Evolutionary conservation across 768 basidiomycete genomes (phyloP), one percentile per base, ranked within the genome.

Genomic region (Podaxis mareebaensis): DNA sequence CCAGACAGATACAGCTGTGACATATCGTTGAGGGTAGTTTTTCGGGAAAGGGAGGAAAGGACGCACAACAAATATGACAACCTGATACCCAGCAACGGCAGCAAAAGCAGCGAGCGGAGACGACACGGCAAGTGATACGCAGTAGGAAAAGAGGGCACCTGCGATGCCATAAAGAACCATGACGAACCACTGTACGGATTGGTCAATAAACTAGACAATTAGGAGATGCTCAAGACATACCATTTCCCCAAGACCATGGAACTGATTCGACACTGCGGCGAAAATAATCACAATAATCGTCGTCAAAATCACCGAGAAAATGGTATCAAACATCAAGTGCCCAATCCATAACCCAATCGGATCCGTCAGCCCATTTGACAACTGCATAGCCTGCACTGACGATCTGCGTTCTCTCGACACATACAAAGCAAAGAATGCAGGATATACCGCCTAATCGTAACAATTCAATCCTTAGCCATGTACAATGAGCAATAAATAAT

Each of bases 361-460:
- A 67, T 91, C 79, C 1, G 86, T 80, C 28, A 92, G 73, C 1
- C 91, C 91, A 71, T 93, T 91, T 39, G 88, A 90, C 39, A 89
- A 77, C 69, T 93, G 91, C 89, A 93, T 93, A 2, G 91, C 88
- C 70, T 92, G 90, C 0, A 93, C 89, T 2, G 86, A 85, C 0
- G 87, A 84, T 2, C 85, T 81, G 10, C 89, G 83, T 69, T 93
- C 92, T 64, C 80, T 81, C 0, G 90, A 86, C 3, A 91, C 90
- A 71, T 93, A 93, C 13, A 93, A 72, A 10, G 89, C 82, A 67
- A 86, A 92, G 76, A 93, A 93, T 3, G 91, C 91, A n/a, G 92
- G 90, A 69, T 83, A 93, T 1, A 91, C 86, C 11, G 88, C 79
- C 89, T 91, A 60, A 13, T 65, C 49, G 2, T n/a, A 42, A 12